A percentile compares a stretch with the other conserved stretches of the same genome.
phyloP scores from a whole-genome alignment of 192 early-diverging fungal species.

The Geranomyces michiganensis region DNA sequence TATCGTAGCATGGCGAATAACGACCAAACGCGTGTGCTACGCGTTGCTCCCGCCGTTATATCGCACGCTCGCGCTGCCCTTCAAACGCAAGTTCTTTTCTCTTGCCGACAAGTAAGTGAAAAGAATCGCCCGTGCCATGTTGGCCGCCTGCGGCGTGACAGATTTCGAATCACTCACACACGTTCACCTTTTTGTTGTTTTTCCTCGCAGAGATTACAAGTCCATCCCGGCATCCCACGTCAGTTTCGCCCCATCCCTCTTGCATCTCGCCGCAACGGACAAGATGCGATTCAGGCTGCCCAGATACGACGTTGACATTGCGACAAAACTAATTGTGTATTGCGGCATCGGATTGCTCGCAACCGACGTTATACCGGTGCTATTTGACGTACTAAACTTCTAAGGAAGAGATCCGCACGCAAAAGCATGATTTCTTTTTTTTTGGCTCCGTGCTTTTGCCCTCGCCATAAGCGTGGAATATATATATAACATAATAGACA shows the following conservation, averaged over 20 bases:
- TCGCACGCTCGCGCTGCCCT: slow-evolving; percentile 24
- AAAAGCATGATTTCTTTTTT: too few species aligned
- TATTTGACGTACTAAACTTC: slow-evolving; percentile 29
- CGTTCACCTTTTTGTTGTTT: neutral
- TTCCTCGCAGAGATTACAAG: slow-evolving; percentile 5
- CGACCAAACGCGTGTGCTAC: slow-evolving; percentile 24
- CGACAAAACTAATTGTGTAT: slow-evolving; percentile 37
- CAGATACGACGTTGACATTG: slow-evolving; percentile 32
- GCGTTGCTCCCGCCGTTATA: slow-evolving; percentile 18
- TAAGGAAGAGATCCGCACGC: neutral
- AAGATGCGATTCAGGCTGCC: slow-evolving; percentile 24
- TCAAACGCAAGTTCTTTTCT: slow-evolving; percentile 26
- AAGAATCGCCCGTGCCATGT: neutral
- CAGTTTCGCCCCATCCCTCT: slow-evolving; percentile 19
- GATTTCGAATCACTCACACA: neutral
- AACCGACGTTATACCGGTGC: slow-evolving; percentile 26
- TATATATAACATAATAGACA: too few species aligned
- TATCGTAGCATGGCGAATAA: slow-evolving; percentile 25
- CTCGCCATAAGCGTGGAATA: too few species aligned
- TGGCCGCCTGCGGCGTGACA: too few species aligned
- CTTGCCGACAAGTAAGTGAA: slow-evolving; percentile 34
- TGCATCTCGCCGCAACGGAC: slow-evolving; percentile 3
- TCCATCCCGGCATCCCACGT: slow-evolving; percentile 17
- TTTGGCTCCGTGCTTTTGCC: too few species aligned
- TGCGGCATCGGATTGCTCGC: slow-evolving; percentile 44